phyloP scores from a whole-genome alignment of 352 stramenopile species.

The Phytophthora megakarya region DNA sequence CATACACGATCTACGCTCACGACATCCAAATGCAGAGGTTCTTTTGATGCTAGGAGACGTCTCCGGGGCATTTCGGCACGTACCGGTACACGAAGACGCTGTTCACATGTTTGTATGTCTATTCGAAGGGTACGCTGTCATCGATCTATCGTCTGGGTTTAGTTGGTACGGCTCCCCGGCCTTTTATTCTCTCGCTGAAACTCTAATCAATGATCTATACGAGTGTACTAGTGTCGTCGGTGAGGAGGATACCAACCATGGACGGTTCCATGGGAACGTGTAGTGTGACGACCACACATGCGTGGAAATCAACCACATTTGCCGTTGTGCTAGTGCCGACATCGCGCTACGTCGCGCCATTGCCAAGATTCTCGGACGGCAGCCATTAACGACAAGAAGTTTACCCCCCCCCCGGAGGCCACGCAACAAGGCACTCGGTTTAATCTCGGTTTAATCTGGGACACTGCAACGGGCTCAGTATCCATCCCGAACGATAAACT shows the following conservation, averaged over 20 bases:
- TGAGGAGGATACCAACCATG: constrained; percentile 29
- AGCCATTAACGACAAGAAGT: constrained; percentile 22
- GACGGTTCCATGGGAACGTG: neutral
- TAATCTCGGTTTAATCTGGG: constrained; percentile 15
- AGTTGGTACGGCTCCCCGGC: too few relatives aligned
- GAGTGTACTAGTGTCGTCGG: too few relatives aligned
- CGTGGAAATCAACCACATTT: constrained; percentile 13
- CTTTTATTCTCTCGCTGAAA: too few relatives aligned
- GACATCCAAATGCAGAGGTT: constrained; percentile 2
- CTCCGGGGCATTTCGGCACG: constrained; percentile 35
- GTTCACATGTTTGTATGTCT: constrained; percentile 31
- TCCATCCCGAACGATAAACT: constrained; percentile 21
- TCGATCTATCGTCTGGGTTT: constrained; percentile 22
- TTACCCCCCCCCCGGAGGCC: constrained; percentile 5
- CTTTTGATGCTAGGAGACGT: constrained; percentile 32
- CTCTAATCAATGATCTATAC: too few relatives aligned
- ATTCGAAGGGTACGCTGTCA: constrained; percentile 26
- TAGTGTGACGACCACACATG: constrained; percentile 37
- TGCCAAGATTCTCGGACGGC: constrained; percentile 6
- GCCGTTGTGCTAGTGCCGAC: constrained; percentile 5
- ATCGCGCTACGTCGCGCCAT: constrained; percentile 12
- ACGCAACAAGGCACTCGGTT: neutral
- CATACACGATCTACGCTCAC: constrained; percentile 14
- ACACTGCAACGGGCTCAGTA: constrained; percentile 7
- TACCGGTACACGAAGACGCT: constrained; percentile 14